These are phyloP conservation scores for Cladobotryum mycophilum DNA, from an alignment of 2,329 filamentous ascomycete species.

Conservation along the genomic window DNA sequence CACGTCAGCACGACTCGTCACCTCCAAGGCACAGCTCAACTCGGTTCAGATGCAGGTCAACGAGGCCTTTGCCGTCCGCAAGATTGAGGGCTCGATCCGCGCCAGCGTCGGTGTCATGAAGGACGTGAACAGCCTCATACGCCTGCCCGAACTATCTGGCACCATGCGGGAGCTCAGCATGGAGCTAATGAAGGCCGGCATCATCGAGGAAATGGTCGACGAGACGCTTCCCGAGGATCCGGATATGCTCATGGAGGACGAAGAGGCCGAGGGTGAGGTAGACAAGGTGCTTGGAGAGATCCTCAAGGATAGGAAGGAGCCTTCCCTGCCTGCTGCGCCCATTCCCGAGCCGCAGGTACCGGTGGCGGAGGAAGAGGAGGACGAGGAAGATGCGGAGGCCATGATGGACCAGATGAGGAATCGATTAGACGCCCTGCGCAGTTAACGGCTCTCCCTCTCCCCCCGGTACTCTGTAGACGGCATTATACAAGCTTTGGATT, in stretches of 20 bases:
- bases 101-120: conserved; percentile 92
- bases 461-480: not conserved
- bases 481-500: conserved; percentile 5
- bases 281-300: conserved; percentile 92
- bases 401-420: conserved; percentile 94
- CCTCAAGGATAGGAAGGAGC: conserved; percentile 70
- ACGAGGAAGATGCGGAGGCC: conserved; percentile 73
- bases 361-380: conserved; percentile 43
- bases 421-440: conserved; percentile 83
- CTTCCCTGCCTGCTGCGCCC: conserved; percentile 50
- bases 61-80: conserved; percentile 89
- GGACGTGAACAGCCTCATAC: conserved; percentile 82
- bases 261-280: conserved; percentile 71
- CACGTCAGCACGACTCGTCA: conserved; percentile 66
- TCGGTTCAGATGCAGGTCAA: conserved; percentile 97
- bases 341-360: conserved; percentile 47
- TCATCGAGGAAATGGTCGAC: conserved; percentile 95
- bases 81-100: conserved; percentile 88
- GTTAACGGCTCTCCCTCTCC: conserved; percentile 38
- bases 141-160: conserved; percentile 74
- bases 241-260: conserved; percentile 67
- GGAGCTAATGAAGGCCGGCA: conserved; percentile 88
- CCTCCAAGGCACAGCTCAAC: conserved; percentile 83
- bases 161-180: conserved; percentile 85
- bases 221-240: conserved; percentile 75